Conservation (phyloP, 148 eudicot genomes). For the Tetragonia tetragonoides region DNA sequence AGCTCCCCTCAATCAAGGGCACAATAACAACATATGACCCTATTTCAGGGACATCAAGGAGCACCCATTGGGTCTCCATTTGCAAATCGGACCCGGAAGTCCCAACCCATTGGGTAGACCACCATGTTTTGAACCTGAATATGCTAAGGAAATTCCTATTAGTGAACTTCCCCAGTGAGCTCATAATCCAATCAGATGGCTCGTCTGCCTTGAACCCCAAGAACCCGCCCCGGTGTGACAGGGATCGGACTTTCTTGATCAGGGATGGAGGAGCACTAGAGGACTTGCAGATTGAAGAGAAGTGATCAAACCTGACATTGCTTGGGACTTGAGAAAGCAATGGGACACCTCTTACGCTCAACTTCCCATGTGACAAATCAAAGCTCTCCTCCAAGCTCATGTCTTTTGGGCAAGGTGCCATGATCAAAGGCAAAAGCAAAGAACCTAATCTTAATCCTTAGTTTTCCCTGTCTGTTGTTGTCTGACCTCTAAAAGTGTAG, state of each 20-base stretch:
- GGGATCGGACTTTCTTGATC: conserved; percentile 33
- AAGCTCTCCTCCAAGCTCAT: conserved; percentile 9
- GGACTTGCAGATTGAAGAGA: conserved; percentile 31
- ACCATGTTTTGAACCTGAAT: conserved; percentile 65
- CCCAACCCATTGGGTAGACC: conserved; percentile 69
- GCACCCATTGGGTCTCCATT: conserved; percentile 54
- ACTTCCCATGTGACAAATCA: conserved; percentile 35
- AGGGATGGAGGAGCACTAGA: conserved; percentile 42
- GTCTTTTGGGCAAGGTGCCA: neutral
- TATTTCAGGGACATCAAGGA: conserved; percentile 49
- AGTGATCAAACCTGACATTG: conserved; percentile 36
- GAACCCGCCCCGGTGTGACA: conserved; percentile 43
- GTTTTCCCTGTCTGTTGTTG: too few relatives aligned
- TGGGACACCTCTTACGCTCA: conserved; percentile 35
- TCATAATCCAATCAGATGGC: conserved; percentile 37
- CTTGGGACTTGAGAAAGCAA: conserved; percentile 44
- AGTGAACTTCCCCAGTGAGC: conserved; percentile 44
- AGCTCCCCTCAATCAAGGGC: conserved; percentile 43
- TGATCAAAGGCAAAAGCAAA: neutral
- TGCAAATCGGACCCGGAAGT: conserved; percentile 45
- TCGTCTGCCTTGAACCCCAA: conserved; percentile 40
- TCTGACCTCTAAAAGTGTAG: too few relatives aligned
- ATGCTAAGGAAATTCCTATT: conserved; percentile 49
- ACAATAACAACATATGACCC: conserved; percentile 37
- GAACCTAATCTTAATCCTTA: too few relatives aligned